Conservation (phyloP, 805 yeast species). For the Wickerhamiella parazyma region DNA sequence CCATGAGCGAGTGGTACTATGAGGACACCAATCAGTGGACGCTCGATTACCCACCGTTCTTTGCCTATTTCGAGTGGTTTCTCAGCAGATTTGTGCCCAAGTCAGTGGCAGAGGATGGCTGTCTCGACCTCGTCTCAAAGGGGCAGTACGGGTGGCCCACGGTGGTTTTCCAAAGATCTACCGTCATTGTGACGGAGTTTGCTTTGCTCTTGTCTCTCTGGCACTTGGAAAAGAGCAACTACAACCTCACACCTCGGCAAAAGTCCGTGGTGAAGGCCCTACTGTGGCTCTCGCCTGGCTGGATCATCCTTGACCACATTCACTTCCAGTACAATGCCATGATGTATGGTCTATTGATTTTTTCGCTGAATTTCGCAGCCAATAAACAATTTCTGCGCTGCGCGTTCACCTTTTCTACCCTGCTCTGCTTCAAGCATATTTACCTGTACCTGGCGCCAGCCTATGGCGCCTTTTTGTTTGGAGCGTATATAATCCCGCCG, state of each 20-base stretch:
- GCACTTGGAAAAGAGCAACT: conserved; percentile 30
- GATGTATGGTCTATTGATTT: conserved; percentile 70
- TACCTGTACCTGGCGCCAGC: conserved; percentile 91
- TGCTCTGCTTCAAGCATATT: conserved; percentile 89
- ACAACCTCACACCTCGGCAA: conserved; percentile 8
- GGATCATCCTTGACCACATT: conserved; percentile 82
- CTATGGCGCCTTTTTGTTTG: conserved; percentile 62
- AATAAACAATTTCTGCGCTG: conserved; percentile 42
- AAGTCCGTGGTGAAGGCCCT: conserved; percentile 65
- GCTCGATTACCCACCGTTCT: conserved; percentile 92
- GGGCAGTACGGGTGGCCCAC: conserved; percentile 72
- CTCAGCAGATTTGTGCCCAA: conserved; percentile 59
- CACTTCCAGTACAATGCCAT: conserved; percentile 96
- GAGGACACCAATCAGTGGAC: conserved; percentile 85
- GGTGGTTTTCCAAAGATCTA: conserved; percentile 60
- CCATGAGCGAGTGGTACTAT: conserved; percentile 67
- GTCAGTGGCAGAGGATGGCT: conserved; percentile 55
- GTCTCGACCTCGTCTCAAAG: conserved; percentile 49
- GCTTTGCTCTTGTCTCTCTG: conserved; percentile 59
- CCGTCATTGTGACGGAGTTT: conserved; percentile 69
- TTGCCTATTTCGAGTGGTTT: conserved; percentile 87
- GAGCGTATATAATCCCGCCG: conserved; percentile 48
- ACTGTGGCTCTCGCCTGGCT: conserved; percentile 75
- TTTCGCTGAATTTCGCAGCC: conserved; percentile 60
- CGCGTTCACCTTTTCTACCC: conserved; percentile 48